A percentile compares a stretch with the other conserved stretches of the same genome.
These are phyloP conservation scores for Fusarium sp. DNA, from an alignment of 2,329 filamentous ascomycete genomes.

Conservation along the genomic window DNA sequence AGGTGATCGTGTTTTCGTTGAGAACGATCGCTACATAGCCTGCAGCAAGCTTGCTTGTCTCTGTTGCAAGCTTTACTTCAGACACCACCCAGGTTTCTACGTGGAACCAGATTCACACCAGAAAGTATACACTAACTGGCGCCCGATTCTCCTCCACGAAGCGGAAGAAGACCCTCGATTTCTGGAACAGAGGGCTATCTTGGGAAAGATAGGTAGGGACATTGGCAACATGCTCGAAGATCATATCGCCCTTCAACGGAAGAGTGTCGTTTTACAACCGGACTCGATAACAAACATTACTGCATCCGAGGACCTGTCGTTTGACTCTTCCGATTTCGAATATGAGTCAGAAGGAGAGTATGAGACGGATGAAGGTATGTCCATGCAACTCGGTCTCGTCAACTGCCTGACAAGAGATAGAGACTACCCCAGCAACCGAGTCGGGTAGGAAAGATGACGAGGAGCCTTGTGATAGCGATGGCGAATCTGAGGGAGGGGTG, in stretches of 20 bases:
- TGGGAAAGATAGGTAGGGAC: background rate
- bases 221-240: slow-evolving; percentile 11
- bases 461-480: background rate
- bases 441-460: background rate
- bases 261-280: background rate
- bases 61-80: slow-evolving; percentile 57
- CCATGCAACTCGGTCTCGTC: no score
- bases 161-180: slow-evolving; percentile 26
- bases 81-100: slow-evolving; percentile 48
- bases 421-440: background rate
- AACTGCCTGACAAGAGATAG: background rate
- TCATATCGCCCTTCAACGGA: background rate
- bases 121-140: slow-evolving; percentile 55
- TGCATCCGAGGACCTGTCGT: background rate
- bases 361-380: slow-evolving; percentile 1
- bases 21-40: slow-evolving; percentile 55
- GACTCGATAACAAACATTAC: slow-evolving; percentile 35
- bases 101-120: slow-evolving; percentile 49
- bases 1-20: slow-evolving; percentile 46
- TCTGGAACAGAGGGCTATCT: slow-evolving; percentile 12
- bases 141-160: slow-evolving; percentile 29
- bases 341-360: background rate
- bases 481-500: slow-evolving; percentile 27
- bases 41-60: slow-evolving; percentile 62
- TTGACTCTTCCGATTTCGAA: slow-evolving; percentile 8